phyloP scores from a whole-genome alignment of 257 asterid genomes.

The Ocimum tenuiflorum region DNA sequence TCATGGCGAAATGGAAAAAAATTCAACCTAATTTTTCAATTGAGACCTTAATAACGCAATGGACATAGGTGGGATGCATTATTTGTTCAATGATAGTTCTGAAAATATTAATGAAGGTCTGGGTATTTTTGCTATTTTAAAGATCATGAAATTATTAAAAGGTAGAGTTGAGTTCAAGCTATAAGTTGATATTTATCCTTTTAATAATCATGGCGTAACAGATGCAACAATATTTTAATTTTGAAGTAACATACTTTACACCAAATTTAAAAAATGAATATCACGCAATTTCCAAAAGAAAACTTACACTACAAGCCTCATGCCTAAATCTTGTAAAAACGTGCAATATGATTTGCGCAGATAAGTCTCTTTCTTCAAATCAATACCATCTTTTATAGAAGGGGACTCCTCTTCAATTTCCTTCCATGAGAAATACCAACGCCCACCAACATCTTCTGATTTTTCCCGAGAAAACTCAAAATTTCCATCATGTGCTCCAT shows the following conservation, averaged over 20 bases:
- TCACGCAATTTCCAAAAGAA: not conserved
- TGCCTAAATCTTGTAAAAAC: slow-evolving; percentile 82
- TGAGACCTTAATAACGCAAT: too few species aligned
- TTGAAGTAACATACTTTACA: not conserved
- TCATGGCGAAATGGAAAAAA: too few species aligned
- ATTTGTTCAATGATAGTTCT: too few species aligned
- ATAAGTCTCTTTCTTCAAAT: slow-evolving; percentile 77
- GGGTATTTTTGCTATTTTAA: too few species aligned
- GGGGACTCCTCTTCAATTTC: slow-evolving; percentile 88
- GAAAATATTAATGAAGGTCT: too few species aligned
- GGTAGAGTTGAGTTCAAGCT: too few species aligned
- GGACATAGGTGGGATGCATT: too few species aligned
- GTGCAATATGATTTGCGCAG: slow-evolving; percentile 82
- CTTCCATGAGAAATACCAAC: slow-evolving; percentile 74
- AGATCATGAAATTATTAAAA: too few species aligned
- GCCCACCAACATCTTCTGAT: slow-evolving; percentile 64
- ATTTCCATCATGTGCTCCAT: slow-evolving; percentile 52
- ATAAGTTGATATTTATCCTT: too few species aligned
- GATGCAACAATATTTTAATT: too few species aligned
- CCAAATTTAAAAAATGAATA: not conserved
- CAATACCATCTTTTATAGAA: slow-evolving; percentile 72
- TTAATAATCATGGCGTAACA: too few species aligned
- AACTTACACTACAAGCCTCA: slow-evolving; percentile 90
- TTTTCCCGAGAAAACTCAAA: slow-evolving; percentile 48
- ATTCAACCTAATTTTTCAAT: too few species aligned